These are phyloP conservation scores for Cucurbitaria berberidis DNA, from an alignment of 2,329 filamentous ascomycete species.

Conservation along the genomic window DNA sequence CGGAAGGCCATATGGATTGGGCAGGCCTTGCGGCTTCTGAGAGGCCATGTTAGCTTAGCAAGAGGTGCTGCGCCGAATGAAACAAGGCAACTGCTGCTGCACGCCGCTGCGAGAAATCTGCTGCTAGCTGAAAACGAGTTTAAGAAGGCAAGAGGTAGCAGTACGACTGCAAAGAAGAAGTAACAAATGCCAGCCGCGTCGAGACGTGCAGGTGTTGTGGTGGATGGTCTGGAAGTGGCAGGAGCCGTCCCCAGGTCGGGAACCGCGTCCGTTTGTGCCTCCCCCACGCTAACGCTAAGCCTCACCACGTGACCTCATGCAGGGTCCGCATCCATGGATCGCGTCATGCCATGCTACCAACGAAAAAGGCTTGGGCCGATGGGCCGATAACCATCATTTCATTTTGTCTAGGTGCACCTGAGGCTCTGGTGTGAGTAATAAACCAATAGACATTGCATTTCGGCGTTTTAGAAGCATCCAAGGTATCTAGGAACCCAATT, in stretches of 20 bases:
- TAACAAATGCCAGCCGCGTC: background rate
- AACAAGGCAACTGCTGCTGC: conserved; percentile 7
- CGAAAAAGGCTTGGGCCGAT: conserved; percentile 11
- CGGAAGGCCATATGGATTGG: conserved; percentile 33
- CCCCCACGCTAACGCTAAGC: conserved; percentile 13
- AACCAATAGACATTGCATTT: conserved; percentile 9
- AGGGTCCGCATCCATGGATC: conserved; percentile 16
- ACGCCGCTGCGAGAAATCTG: background rate
- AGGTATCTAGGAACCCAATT: background rate
- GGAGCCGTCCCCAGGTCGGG: background rate
- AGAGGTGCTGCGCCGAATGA: conserved; percentile 5
- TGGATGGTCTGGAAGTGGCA: background rate
- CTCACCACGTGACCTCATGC: conserved; percentile 14
- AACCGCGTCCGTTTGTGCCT: background rate
- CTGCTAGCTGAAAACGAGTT: background rate
- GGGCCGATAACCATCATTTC: conserved; percentile 12
- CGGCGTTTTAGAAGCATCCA: conserved; percentile 7
- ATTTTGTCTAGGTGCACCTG: conserved; percentile 14
- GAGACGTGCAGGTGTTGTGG: background rate
- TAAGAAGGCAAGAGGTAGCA: background rate
- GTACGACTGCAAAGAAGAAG: background rate
- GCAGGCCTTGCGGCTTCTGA: conserved; percentile 33
- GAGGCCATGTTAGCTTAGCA: conserved; percentile 31
- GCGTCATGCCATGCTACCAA: conserved; percentile 13
- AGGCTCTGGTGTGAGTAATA: conserved; percentile 22